phyloP scores from a whole-genome alignment of 441 rosid genomes.

The Breynia disticha region DNA sequence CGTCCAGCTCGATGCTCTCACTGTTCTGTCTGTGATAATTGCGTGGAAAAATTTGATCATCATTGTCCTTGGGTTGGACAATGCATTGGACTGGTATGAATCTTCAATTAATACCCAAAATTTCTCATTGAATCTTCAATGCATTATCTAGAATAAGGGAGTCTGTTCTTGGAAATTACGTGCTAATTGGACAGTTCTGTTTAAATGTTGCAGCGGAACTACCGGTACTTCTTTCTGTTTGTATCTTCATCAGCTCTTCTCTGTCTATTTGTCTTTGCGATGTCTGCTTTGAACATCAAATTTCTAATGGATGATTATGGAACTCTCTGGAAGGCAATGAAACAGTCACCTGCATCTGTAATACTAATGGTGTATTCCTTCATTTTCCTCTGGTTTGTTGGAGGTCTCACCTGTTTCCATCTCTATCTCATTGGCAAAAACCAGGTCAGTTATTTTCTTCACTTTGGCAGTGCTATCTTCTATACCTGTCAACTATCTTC shows the following conservation, averaged over 20 bases:
- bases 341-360: constrained; percentile 73
- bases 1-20: constrained; percentile 92
- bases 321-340: constrained; percentile 77
- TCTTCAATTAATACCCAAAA: not conserved
- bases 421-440: constrained; percentile 75
- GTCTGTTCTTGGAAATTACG: not conserved
- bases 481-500: not conserved
- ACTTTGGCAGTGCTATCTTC: not conserved
- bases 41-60: constrained; percentile 85
- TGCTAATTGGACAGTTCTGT: not conserved
- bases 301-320: constrained; percentile 53
- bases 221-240: constrained; percentile 89
- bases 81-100: constrained; percentile 79
- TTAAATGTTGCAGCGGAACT: constrained; percentile 65
- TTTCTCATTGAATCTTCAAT: not conserved
- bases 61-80: constrained; percentile 98
- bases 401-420: constrained; percentile 96
- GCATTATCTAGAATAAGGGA: no score
- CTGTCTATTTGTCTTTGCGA: constrained; percentile 73
- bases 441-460: constrained; percentile 46
- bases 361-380: constrained; percentile 74
- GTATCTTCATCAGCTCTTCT: constrained; percentile 82
- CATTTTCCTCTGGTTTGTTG: constrained; percentile 87
- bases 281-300: constrained; percentile 76
- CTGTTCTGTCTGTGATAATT: constrained; percentile 83